Evolutionary conservation across 805 yeast genomes (phyloP).

Genomic region (Candida schatavii): DNA sequence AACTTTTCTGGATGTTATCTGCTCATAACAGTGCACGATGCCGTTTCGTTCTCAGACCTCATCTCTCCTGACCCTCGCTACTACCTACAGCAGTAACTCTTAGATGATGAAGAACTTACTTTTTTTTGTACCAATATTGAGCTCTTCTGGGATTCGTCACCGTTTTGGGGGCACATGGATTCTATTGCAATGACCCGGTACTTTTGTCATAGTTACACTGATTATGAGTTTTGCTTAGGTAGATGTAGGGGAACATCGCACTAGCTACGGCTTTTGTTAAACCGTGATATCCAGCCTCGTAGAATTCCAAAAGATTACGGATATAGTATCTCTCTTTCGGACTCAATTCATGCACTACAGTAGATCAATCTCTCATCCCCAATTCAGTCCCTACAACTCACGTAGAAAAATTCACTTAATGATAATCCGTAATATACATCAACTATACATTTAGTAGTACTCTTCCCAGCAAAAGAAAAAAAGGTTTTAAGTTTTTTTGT

Average conservation of each 20-base stretch:
- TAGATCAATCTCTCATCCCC: too few species aligned
- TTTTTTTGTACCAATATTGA: slow-evolving; percentile 34
- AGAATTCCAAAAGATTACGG: too few species aligned
- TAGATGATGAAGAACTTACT: slow-evolving; percentile 34
- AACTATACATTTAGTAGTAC: slow-evolving; percentile 4
- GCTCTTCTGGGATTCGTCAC: slow-evolving; percentile 35
- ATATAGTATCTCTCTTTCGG: too few species aligned
- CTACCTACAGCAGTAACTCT: slow-evolving; percentile 2
- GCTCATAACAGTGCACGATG: background rate
- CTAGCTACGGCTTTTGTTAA: too few species aligned
- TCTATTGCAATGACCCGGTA: slow-evolving; percentile 60
- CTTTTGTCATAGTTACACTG: slow-evolving; percentile 89
- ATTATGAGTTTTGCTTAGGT: slow-evolving; percentile 19
- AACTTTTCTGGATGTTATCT: background rate
- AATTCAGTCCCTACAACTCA: background rate
- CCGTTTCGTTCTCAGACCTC: background rate
- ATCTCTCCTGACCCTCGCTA: background rate
- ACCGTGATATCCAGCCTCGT: too few species aligned
- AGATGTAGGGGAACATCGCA: too few species aligned
- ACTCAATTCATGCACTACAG: too few species aligned
- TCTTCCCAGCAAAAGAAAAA: background rate
- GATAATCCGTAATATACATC: slow-evolving; percentile 19
- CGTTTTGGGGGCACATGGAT: slow-evolving; percentile 52
- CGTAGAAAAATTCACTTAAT: background rate
- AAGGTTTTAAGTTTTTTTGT: slow-evolving; percentile 3